These are phyloP conservation scores for Phaeotremella fagi DNA, from an alignment of 768 basidiomycete genomes.

Conservation along the genomic window DNA sequence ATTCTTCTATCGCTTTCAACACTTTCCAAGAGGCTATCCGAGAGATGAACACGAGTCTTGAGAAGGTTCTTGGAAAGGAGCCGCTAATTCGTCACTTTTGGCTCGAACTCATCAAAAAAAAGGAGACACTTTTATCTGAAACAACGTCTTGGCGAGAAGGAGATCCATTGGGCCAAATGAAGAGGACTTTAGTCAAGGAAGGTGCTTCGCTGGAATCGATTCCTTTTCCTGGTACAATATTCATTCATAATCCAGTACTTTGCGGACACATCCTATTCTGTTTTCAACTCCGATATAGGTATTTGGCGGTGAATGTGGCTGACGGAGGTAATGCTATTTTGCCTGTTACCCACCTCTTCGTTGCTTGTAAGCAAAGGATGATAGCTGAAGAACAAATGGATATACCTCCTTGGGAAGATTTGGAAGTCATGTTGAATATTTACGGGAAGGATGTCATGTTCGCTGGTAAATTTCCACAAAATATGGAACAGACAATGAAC, in stretches of 20 bases:
- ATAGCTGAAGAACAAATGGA: not conserved
- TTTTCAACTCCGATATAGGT: constrained; percentile 5
- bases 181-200: no score
- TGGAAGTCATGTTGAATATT: constrained; percentile 5
- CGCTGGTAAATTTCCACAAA: constrained; percentile 9
- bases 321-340: constrained; percentile 1
- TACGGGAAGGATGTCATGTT: constrained; percentile 14
- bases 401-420: not conserved
- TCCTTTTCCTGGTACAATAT: not conserved
- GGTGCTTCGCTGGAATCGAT: no score
- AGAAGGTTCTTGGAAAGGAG: no score
- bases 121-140: no score
- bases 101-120: no score
- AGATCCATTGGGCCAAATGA: no score
- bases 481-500: constrained; percentile 5
- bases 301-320: not conserved
- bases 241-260: constrained; percentile 6
- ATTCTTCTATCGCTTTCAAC: no score
- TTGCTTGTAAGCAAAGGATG: constrained; percentile 1
- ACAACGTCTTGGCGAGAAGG: no score
- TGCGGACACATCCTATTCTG: constrained; percentile 12
- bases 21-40: no score
- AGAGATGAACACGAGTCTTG: no score
- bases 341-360: constrained; percentile 1
- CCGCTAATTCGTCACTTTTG: no score